These are phyloP conservation scores for Echium plantagineum DNA, from an alignment of 257 asterid species.

Conservation along the genomic window DNA sequence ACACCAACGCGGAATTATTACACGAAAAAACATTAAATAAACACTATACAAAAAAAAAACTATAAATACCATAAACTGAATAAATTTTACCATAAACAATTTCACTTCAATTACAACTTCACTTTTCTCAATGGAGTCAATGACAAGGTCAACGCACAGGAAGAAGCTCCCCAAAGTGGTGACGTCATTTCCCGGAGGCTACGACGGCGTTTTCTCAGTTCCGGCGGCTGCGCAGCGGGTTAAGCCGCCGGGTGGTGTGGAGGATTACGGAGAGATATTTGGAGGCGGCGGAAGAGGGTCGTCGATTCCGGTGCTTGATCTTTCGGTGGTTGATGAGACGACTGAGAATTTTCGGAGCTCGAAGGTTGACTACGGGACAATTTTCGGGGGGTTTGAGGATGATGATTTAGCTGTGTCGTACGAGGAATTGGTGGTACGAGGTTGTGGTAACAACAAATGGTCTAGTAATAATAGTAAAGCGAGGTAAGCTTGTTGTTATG, in stretches of 20 bases:
- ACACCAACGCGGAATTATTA: constrained; percentile 5
- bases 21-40: constrained; percentile 1
- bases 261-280: constrained; percentile 71
- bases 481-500: too few species aligned
- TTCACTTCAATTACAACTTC: background rate
- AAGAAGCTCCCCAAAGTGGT: constrained; percentile 30
- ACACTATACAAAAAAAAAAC: background rate
- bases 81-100: background rate
- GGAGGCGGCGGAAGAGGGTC: constrained; percentile 32
- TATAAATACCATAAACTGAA: background rate
- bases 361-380: constrained; percentile 52
- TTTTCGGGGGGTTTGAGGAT: constrained; percentile 58
- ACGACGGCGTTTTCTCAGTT: constrained; percentile 53
- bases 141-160: constrained; percentile 49
- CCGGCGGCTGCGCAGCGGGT: constrained; percentile 13
- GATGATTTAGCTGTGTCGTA: constrained; percentile 41
- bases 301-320: constrained; percentile 80
- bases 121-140: constrained; percentile 47
- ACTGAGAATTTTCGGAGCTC: constrained; percentile 24
- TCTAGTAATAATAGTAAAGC: background rate
- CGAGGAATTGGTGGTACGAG: constrained; percentile 33
- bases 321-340: constrained; percentile 38
- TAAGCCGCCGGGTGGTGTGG: constrained; percentile 8
- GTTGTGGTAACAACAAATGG: background rate
- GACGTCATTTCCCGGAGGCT: constrained; percentile 48